phyloP scores from a whole-genome alignment of 768 basidiomycete species.

The Holtermannia corniformis region DNA sequence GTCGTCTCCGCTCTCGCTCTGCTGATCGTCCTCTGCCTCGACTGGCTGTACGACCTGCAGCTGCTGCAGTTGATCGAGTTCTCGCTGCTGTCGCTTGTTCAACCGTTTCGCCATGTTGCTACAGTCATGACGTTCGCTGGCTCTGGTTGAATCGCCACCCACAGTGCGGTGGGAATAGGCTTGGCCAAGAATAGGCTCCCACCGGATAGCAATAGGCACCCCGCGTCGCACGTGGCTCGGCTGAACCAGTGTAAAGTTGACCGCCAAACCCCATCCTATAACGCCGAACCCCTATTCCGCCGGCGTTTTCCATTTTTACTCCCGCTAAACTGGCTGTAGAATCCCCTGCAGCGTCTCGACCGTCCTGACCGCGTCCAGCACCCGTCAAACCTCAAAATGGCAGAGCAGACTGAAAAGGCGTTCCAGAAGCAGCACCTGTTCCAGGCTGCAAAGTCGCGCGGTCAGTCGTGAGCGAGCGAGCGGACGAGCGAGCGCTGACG shows the following conservation, averaged over 20 bases:
- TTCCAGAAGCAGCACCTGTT: constrained; percentile 98
- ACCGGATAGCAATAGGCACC: no score
- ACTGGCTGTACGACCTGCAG: constrained; percentile 19
- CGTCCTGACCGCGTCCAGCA: no score
- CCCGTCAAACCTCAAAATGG: constrained; percentile 34
- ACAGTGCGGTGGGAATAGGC: no score
- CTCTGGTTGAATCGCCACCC: neutral
- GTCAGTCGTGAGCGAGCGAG: constrained; percentile 48
- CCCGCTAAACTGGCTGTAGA: neutral
- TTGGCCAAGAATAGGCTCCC: no score
- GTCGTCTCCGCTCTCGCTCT: constrained; percentile 16
- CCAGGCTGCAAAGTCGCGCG: constrained; percentile 89
- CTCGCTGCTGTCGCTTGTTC: constrained; percentile 82
- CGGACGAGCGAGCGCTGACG: constrained; percentile 7
- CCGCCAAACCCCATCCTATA: neutral
- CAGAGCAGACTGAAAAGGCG: constrained; percentile 80
- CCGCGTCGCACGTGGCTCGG: neutral
- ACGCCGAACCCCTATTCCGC: neutral
- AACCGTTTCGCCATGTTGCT: constrained; percentile 35
- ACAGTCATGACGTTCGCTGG: neutral
- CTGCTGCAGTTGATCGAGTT: constrained; percentile 66
- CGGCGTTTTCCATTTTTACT: neutral
- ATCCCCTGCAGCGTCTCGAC: no score
- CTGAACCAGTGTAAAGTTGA: neutral
- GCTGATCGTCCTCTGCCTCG: constrained; percentile 7